Conservation (phyloP, 2,329 filamentous ascomycete species). For the Fusarium odoratissimum region DNA sequence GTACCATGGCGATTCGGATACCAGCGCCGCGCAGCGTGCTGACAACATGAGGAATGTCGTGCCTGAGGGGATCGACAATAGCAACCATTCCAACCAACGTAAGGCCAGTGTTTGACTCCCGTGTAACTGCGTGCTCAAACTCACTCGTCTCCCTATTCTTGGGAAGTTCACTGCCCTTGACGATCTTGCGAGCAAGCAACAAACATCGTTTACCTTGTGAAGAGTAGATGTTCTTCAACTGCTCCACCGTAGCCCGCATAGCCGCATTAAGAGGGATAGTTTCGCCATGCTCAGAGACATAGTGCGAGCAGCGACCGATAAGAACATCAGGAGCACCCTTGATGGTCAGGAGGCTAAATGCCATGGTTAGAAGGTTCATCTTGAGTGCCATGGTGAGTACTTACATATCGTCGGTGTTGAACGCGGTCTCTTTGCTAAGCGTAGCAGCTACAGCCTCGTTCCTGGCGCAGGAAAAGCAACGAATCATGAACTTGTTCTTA, state of each 20-base stretch:
- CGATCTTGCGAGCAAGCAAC: neutral
- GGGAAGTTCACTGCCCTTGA: constrained; percentile 1
- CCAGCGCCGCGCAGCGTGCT: constrained; percentile 75
- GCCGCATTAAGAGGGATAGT: neutral
- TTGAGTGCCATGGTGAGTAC: accelerated
- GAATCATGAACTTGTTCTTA: constrained; percentile 85
- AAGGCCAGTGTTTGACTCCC: constrained; percentile 56
- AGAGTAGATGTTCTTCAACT: constrained; percentile 1
- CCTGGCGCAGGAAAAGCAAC: neutral
- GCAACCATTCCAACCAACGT: constrained; percentile 80
- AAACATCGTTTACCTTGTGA: constrained; percentile 14
- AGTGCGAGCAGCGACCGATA: constrained; percentile 58
- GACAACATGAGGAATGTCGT: constrained; percentile 76
- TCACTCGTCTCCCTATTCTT: constrained; percentile 69
- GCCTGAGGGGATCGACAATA: constrained; percentile 81
- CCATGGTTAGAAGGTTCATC: neutral
- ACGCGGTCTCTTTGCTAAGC: neutral
- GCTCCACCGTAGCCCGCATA: neutral
- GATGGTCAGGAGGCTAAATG: constrained; percentile 70
- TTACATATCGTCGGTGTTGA: constrained; percentile 17
- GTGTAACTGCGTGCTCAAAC: constrained; percentile 61
- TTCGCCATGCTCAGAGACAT: constrained; percentile 2
- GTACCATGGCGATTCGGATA: constrained; percentile 81
- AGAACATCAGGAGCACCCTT: constrained; percentile 84
- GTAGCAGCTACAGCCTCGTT: constrained; percentile 61